These are phyloP conservation scores for Ambrosiella cleistominuta DNA, from an alignment of 2,329 filamentous ascomycete species.

Conservation along the genomic window DNA sequence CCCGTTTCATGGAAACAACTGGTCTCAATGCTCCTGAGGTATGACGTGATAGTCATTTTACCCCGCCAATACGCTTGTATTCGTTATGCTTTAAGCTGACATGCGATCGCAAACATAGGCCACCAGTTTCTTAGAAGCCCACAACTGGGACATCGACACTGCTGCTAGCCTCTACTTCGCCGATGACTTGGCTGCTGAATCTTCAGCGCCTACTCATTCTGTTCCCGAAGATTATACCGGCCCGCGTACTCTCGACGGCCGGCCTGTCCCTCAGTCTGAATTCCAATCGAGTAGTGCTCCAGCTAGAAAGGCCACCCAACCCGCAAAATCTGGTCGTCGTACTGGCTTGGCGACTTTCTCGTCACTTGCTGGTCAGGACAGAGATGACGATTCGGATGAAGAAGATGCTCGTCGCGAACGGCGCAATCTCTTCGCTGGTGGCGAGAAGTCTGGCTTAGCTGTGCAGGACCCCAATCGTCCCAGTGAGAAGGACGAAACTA, in stretches of 20 bases:
- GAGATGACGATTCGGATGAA: constrained; percentile 37
- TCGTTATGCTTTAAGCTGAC: background rate
- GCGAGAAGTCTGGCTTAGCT: constrained; percentile 62
- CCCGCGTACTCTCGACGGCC: constrained; percentile 44
- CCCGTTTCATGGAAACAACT: constrained; percentile 5
- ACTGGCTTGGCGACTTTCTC: constrained; percentile 44
- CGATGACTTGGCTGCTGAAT: constrained; percentile 23
- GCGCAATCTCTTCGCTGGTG: constrained; percentile 62
- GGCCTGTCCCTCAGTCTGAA: constrained; percentile 32
- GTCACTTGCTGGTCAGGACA: constrained; percentile 33
- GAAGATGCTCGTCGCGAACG: constrained; percentile 40
- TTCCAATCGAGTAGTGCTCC: constrained; percentile 17
- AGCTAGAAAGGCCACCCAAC: background rate
- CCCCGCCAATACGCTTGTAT: background rate
- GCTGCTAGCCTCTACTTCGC: constrained; percentile 47
- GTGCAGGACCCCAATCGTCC: constrained; percentile 40
- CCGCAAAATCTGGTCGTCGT: constrained; percentile 28
- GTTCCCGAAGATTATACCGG: constrained; percentile 34
- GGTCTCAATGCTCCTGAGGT: background rate
- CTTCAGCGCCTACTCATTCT: constrained; percentile 13
- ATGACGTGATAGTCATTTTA: background rate
- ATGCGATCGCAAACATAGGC: constrained; percentile 31
- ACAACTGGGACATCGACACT: constrained; percentile 46
- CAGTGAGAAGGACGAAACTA: constrained; percentile 21
- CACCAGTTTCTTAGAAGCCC: constrained; percentile 44